These are phyloP conservation scores for Withania somnifera DNA, from an alignment of 305 asterid genomes.

Conservation along the genomic window DNA sequence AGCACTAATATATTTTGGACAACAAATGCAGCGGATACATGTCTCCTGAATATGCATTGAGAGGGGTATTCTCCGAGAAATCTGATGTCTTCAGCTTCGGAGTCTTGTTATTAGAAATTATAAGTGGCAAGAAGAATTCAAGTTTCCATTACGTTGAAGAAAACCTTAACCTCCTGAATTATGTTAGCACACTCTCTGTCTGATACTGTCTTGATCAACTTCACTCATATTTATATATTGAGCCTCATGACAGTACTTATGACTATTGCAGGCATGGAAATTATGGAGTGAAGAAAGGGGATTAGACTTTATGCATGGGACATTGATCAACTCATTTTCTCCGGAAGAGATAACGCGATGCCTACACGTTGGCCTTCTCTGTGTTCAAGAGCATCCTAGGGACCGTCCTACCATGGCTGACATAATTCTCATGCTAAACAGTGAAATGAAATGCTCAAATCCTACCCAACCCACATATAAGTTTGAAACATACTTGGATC, in stretches of 20 bases:
- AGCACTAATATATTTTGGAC: neutral
- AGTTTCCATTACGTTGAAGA: constrained; percentile 9
- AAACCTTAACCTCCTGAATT: constrained; percentile 16
- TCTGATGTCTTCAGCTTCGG: constrained; percentile 27
- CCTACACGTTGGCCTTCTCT: constrained; percentile 13
- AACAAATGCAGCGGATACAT: constrained; percentile 13
- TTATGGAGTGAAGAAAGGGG: constrained; percentile 6
- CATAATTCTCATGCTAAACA: constrained; percentile 11
- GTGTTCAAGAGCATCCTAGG: constrained; percentile 12
- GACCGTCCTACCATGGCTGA: constrained; percentile 10
- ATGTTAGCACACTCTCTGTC: constrained; percentile 8
- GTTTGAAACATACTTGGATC: constrained; percentile 6
- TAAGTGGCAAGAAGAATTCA: constrained; percentile 20
- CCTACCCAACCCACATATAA: constrained; percentile 9
- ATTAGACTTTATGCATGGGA: neutral
- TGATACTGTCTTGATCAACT: neutral
- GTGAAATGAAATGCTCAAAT: constrained; percentile 11
- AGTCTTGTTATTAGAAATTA: constrained; percentile 18
- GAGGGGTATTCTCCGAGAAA: constrained; percentile 24
- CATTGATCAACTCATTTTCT: neutral
- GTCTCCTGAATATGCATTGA: constrained; percentile 30
- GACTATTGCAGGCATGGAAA: constrained; percentile 16
- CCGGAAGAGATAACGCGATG: constrained; percentile 8
- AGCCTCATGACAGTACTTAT: neutral
- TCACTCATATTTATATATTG: neutral